phyloP scores from a whole-genome alignment of 2,329 filamentous ascomycete genomes.

The Didymella segeticola region DNA sequence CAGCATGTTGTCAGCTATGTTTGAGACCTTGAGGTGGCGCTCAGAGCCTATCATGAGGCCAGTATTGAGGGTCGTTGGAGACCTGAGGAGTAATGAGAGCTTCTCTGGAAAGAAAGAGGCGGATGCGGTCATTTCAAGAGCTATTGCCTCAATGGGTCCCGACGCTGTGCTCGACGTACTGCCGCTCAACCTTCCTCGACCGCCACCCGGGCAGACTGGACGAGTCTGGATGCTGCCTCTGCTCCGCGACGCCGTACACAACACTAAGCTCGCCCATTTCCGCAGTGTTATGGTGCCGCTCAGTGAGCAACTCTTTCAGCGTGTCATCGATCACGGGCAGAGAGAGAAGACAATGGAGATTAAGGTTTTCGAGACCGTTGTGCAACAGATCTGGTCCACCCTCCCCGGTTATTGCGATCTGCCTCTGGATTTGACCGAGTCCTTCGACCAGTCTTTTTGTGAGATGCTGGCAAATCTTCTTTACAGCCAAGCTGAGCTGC shows the following conservation, averaged over 20 bases:
- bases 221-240: constrained; percentile 95
- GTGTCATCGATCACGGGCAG: constrained; percentile 79
- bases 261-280: constrained; percentile 87
- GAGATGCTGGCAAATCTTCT: constrained; percentile 90
- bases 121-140: constrained; percentile 86
- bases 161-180: constrained; percentile 81
- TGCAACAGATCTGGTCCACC: constrained; percentile 93
- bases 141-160: constrained; percentile 88
- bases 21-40: constrained; percentile 85
- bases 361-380: constrained; percentile 96
- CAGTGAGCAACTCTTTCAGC: constrained; percentile 88
- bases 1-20: constrained; percentile 84
- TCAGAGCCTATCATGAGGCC: constrained; percentile 78
- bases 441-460: constrained; percentile 88
- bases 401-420: constrained; percentile 95
- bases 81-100: constrained; percentile 83
- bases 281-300: constrained; percentile 84
- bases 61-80: constrained; percentile 80
- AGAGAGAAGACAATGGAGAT: constrained; percentile 92
- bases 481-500: constrained; percentile 88
- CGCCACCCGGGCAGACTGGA: constrained; percentile 78
- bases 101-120: constrained; percentile 96
- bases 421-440: constrained; percentile 72
- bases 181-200: constrained; percentile 83
- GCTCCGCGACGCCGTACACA: constrained; percentile 86